These are phyloP conservation scores for Balamuthia mandrillaris DNA, from an alignment of 208 protist genomes.

Conservation along the genomic window DNA sequence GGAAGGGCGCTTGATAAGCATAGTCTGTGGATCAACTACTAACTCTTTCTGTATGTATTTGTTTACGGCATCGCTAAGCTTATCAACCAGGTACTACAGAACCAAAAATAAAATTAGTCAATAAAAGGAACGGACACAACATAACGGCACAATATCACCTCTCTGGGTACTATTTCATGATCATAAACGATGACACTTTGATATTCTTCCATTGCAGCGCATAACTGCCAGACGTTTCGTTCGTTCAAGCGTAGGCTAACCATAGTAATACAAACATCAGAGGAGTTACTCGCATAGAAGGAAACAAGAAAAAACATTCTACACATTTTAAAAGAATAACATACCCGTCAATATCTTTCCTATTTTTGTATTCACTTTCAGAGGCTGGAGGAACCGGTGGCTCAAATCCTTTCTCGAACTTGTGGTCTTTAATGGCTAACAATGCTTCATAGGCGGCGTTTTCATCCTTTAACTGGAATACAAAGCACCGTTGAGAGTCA, in stretches of 20 bases:
- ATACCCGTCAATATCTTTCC: conserved; percentile 14
- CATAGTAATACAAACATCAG: not conserved
- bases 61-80: too few species aligned
- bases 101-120: too few species aligned
- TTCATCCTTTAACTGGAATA: conserved; percentile 3
- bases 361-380: not conserved
- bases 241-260: conserved; percentile 10
- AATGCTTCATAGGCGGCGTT: not conserved
- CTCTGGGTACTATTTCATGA: not conserved
- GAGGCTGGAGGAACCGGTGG: not conserved
- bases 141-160: too few species aligned
- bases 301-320: too few species aligned
- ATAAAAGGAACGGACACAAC: too few species aligned
- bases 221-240: conserved; percentile 15
- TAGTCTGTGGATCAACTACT: not conserved
- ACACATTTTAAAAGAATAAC: too few species aligned
- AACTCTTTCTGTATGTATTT: not conserved
- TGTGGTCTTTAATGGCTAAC: not conserved
- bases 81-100: too few species aligned
- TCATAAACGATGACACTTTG: not conserved
- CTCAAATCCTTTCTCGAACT: conserved; percentile 15
- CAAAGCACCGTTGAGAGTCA: too few species aligned
- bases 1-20: conserved; percentile 11
- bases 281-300: not conserved
- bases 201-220: not conserved